These are phyloP conservation scores for Caloboletus inedulis DNA, from an alignment of 1,284 basidiomycete genomes.

Conservation along the genomic window DNA sequence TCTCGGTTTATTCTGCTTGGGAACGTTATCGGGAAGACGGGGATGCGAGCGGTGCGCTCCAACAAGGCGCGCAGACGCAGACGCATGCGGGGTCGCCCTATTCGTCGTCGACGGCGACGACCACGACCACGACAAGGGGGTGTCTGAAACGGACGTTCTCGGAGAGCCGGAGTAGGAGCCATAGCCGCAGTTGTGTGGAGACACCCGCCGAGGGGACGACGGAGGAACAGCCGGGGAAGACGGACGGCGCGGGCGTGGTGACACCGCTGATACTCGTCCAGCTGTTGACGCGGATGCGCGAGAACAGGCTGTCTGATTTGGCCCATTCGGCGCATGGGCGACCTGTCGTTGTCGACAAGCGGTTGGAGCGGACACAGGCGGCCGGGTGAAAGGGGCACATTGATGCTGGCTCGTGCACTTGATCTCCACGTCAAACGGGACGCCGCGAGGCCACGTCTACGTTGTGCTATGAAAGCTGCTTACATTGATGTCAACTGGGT, in stretches of 20 bases:
- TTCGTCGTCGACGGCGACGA: constrained; percentile 6
- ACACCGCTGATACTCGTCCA: constrained; percentile 53
- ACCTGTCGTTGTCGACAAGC: constrained; percentile 58
- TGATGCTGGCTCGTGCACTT: neutral
- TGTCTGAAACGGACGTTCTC: constrained; percentile 23
- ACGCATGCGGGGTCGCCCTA: constrained; percentile 17
- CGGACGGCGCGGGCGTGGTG: constrained; percentile 32
- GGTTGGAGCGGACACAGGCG: constrained; percentile 65
- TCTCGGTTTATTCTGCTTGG: constrained; percentile 87
- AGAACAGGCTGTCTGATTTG: constrained; percentile 59
- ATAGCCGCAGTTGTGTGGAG: constrained; percentile 16
- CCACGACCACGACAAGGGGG: constrained; percentile 10
- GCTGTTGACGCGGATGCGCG: constrained; percentile 66
- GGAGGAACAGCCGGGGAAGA: constrained; percentile 13
- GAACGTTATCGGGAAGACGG: constrained; percentile 70
- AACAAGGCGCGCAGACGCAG: constrained; percentile 6
- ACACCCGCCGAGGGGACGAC: constrained; percentile 23
- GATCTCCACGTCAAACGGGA: neutral
- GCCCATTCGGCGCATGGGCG: constrained; percentile 50
- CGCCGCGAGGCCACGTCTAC: neutral
- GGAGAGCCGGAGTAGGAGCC: constrained; percentile 24
- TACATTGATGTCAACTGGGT: neutral
- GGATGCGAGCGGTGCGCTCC: constrained; percentile 29
- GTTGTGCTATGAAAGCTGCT: neutral
- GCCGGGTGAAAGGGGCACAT: constrained; percentile 41